Percentiles rank a stretch among this genome's conserved stretches.
Conservation (phyloP, 768 basidiomycete species). For the Gloeostereum incarnatum region DNA sequence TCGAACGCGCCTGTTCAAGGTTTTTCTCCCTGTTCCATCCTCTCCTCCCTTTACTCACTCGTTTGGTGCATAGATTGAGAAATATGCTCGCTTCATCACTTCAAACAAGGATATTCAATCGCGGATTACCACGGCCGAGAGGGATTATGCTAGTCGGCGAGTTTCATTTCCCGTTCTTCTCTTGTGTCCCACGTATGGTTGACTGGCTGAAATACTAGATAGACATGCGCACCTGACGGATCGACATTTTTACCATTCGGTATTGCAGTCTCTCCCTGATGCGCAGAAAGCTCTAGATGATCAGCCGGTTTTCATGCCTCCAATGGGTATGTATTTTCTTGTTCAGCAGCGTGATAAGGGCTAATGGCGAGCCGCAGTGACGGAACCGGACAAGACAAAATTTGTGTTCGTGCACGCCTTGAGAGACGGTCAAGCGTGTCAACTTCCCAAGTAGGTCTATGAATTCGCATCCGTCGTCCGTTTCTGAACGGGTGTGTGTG, state of each 20-base stretch:
- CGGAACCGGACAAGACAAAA: slow-evolving; percentile 63
- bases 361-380: slow-evolving; percentile 37
- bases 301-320: slow-evolving; percentile 54
- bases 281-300: slow-evolving; percentile 74
- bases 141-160: slow-evolving; percentile 70
- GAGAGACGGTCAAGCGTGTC: slow-evolving; percentile 55
- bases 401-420: slow-evolving; percentile 82
- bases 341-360: slow-evolving; percentile 5
- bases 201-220: too few species aligned
- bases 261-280: slow-evolving; percentile 76
- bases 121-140: slow-evolving; percentile 76
- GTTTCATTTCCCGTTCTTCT: slow-evolving; percentile 8
- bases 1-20: slow-evolving; percentile 81
- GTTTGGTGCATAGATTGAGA: slow-evolving; percentile 59
- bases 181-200: background rate
- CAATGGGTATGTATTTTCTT: slow-evolving; percentile 49
- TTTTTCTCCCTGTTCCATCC: slow-evolving; percentile 14
- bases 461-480: slow-evolving; percentile 14
- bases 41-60: slow-evolving; percentile 14
- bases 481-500: slow-evolving; percentile 6
- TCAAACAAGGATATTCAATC: slow-evolving; percentile 63
- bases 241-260: slow-evolving; percentile 69
- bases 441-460: slow-evolving; percentile 71
- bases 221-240: slow-evolving; percentile 76
- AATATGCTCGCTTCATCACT: slow-evolving; percentile 73